Conservation (phyloP, 2,329 filamentous ascomycete species). For the Trichoderma semiorbis region DNA sequence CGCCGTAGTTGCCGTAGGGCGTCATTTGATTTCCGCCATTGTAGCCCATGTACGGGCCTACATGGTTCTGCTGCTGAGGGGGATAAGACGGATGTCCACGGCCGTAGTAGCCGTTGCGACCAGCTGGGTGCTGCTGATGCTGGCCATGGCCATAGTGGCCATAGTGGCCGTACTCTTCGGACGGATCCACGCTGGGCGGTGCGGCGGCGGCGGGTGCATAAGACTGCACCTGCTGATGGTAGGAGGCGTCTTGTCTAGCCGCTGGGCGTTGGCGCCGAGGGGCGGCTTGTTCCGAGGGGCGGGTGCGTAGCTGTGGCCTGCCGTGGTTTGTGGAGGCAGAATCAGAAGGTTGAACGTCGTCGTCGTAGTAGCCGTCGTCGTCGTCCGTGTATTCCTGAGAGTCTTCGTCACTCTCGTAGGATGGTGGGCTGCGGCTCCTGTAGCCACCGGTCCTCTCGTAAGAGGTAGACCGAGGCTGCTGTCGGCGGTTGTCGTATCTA, state of each 20-base stretch:
- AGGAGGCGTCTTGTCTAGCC: conserved; percentile 35
- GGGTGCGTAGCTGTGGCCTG: conserved; percentile 25
- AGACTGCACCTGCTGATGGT: conserved; percentile 35
- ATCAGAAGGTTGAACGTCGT: conserved; percentile 55
- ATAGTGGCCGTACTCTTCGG: conserved; percentile 57
- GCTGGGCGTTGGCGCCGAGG: conserved; percentile 29
- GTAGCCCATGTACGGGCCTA: conserved; percentile 41
- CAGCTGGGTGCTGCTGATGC: conserved; percentile 22
- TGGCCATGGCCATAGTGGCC: conserved; percentile 33
- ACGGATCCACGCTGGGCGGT: conserved; percentile 61
- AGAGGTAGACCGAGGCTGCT: conserved; percentile 21
- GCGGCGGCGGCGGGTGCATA: conserved; percentile 46
- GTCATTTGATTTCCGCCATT: conserved; percentile 44
- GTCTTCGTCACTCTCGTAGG: conserved; percentile 39
- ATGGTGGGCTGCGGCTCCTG: conserved; percentile 29
- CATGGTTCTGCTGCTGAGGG: conserved; percentile 35
- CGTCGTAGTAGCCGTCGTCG: conserved; percentile 42
- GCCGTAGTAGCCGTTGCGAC: conserved; percentile 29
- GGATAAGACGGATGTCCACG: conserved; percentile 20
- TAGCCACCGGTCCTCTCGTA: conserved; percentile 20
- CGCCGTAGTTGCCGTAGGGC: conserved; percentile 40
- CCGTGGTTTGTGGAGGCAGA: conserved; percentile 51
- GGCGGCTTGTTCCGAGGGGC: conserved; percentile 26
- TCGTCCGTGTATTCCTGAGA: conserved; percentile 31
- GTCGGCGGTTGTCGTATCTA: conserved; percentile 30